phyloP scores from a whole-genome alignment of 805 yeast species.

The Metahyphopichia silvanorum region DNA sequence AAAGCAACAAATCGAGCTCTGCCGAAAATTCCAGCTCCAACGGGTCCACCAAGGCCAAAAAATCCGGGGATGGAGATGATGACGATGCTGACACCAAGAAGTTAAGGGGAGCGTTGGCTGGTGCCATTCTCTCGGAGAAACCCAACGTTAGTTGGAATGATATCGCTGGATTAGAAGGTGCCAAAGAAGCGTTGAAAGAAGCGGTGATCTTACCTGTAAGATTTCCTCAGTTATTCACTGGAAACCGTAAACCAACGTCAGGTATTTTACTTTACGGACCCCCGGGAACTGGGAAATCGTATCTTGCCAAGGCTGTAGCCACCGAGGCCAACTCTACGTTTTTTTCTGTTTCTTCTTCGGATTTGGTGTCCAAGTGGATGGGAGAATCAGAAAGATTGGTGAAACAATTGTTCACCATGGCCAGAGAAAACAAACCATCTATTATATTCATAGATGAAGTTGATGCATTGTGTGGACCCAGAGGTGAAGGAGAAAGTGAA shows the following conservation, averaged over 20 bases:
- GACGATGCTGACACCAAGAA: constrained; percentile 84
- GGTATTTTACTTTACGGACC: constrained; percentile 72
- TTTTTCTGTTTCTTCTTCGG: constrained; percentile 94
- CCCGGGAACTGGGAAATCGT: constrained; percentile 98
- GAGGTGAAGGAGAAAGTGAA: constrained; percentile 97
- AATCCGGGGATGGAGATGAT: constrained; percentile 54
- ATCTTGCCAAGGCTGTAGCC: constrained; percentile 95
- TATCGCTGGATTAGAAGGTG: constrained; percentile 92
- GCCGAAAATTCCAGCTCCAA: constrained; percentile 53
- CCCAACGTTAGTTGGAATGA: constrained; percentile 95
- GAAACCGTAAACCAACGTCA: constrained; percentile 87
- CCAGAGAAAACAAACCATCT: constrained; percentile 92
- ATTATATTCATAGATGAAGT: constrained; percentile 97
- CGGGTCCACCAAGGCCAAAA: constrained; percentile 57
- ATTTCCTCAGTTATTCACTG: constrained; percentile 93
- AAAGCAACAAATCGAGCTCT: constrained; percentile 41
- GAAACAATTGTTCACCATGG: constrained; percentile 92
- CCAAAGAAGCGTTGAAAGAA: constrained; percentile 94
- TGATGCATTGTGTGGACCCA: constrained; percentile 95
- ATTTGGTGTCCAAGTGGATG: constrained; percentile 98
- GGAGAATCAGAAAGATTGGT: constrained; percentile 97
- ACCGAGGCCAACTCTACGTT: constrained; percentile 97
- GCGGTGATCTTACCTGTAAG: constrained; percentile 95
- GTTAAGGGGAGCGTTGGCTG: constrained; percentile 84
- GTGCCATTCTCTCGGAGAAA: constrained; percentile 86